Conservation (phyloP, 345 rosid species). For the Eutrema heterophyllum region DNA sequence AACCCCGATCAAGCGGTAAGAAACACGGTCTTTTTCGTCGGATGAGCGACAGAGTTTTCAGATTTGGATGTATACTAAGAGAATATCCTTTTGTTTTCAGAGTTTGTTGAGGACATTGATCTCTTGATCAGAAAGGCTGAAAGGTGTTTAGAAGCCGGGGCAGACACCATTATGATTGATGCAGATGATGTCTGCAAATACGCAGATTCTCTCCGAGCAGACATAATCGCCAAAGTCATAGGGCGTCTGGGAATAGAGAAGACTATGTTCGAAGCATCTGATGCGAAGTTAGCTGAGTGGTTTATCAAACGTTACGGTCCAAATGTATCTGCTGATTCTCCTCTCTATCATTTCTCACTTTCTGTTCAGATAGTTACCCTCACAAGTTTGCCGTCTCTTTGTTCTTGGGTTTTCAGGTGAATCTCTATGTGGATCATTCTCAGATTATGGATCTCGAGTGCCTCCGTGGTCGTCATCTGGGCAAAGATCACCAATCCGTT, state of each 20-base stretch:
- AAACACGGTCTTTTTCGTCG: background rate
- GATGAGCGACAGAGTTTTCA: background rate
- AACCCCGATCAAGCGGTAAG: constrained; percentile 69
- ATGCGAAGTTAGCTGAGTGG: constrained; percentile 72
- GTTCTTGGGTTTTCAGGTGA: constrained; percentile 50
- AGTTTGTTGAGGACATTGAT: constrained; percentile 74
- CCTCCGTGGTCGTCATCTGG: constrained; percentile 64
- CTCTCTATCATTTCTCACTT: background rate
- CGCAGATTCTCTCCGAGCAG: constrained; percentile 61
- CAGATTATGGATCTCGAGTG: constrained; percentile 87
- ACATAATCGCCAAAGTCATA: constrained; percentile 69
- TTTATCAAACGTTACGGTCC: constrained; percentile 78
- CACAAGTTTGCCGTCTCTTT: background rate
- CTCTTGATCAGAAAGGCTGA: constrained; percentile 87
- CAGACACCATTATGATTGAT: constrained; percentile 91
- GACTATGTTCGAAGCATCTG: constrained; percentile 92
- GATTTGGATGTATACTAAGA: background rate
- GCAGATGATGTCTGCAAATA: constrained; percentile 82
- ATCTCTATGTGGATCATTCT: constrained; percentile 86
- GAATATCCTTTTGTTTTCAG: constrained; percentile 26
- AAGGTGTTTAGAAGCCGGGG: constrained; percentile 94
- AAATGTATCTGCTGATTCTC: constrained; percentile 38
- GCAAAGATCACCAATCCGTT: constrained; percentile 51
- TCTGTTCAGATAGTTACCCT: constrained; percentile 2
- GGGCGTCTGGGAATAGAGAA: constrained; percentile 87